Conservation (phyloP, 2,329 filamentous ascomycete genomes). For the Ceratocystis diversiconidia region DNA sequence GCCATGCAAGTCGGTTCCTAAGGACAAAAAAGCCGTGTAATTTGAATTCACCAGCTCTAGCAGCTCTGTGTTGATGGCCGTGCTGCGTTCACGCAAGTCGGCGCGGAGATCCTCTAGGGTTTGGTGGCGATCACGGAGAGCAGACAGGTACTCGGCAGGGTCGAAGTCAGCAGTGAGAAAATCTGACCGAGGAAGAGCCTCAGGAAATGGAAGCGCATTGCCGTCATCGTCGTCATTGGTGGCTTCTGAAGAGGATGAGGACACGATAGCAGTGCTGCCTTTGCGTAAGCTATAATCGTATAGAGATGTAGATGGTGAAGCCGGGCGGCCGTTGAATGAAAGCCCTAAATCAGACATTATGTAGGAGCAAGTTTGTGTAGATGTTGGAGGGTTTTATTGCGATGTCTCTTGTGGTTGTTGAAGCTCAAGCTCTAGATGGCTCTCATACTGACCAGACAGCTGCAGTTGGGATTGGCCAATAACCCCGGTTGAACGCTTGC, state of each 20-base stretch:
- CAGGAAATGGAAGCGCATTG: slow-evolving; percentile 71
- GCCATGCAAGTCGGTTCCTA: slow-evolving; percentile 68
- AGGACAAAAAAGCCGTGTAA: slow-evolving; percentile 76
- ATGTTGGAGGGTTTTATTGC: neutral
- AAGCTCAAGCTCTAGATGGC: neutral
- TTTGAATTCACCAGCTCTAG: slow-evolving; percentile 91
- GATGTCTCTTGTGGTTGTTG: neutral
- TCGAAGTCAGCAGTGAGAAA: slow-evolving; percentile 70
- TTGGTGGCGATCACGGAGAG: slow-evolving; percentile 73
- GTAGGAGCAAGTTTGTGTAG: neutral
- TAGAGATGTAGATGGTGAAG: slow-evolving; percentile 12
- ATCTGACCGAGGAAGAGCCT: slow-evolving; percentile 65
- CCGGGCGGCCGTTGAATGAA: slow-evolving; percentile 6
- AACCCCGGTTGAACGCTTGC: neutral
- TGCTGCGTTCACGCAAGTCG: slow-evolving; percentile 69
- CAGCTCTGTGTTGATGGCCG: slow-evolving; percentile 69
- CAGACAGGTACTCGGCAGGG: slow-evolving; percentile 65
- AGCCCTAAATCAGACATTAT: slow-evolving; percentile 7
- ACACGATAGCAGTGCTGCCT: slow-evolving; percentile 11
- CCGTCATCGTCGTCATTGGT: slow-evolving; percentile 38
- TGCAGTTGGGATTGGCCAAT: neutral
- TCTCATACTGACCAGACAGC: neutral
- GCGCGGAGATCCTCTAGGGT: slow-evolving; percentile 84
- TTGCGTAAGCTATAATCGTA: slow-evolving; percentile 11
- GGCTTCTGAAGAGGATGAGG: slow-evolving; percentile 23